These are phyloP conservation scores for Hortaea sp. DNA, from an alignment of 2,329 filamentous ascomycete species.

Conservation along the genomic window DNA sequence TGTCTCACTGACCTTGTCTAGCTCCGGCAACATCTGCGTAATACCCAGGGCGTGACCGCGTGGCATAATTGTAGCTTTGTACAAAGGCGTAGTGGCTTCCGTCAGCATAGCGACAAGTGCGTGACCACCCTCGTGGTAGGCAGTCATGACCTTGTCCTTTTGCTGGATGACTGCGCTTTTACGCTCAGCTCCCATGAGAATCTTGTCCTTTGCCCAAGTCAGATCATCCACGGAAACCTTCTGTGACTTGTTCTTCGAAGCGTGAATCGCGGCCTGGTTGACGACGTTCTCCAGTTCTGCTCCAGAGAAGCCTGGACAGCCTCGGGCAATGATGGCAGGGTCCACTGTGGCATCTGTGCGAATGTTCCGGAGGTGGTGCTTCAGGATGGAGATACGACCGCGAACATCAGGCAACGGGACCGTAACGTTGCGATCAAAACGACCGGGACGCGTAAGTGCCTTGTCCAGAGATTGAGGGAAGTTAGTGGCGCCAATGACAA, in stretches of 20 bases:
- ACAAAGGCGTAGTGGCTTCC: constrained; percentile 64
- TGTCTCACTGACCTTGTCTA: constrained; percentile 85
- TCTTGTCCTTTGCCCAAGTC: constrained; percentile 96
- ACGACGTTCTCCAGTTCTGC: constrained; percentile 94
- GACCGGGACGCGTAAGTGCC: constrained; percentile 83
- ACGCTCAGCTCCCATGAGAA: constrained; percentile 91
- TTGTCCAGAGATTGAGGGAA: constrained; percentile 92
- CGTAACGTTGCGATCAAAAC: constrained; percentile 86
- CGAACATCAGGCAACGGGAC: constrained; percentile 88
- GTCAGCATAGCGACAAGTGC: constrained; percentile 81
- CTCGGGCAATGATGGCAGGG: constrained; percentile 70
- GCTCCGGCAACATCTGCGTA: constrained; percentile 77
- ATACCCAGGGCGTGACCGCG: constrained; percentile 78
- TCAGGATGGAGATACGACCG: constrained; percentile 82
- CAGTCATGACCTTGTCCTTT: constrained; percentile 92
- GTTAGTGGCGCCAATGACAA: constrained; percentile 93
- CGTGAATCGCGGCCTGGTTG: constrained; percentile 89
- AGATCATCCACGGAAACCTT: constrained; percentile 71
- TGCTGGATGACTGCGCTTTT: constrained; percentile 81
- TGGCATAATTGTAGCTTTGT: constrained; percentile 96
- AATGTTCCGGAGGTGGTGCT: constrained; percentile 89
- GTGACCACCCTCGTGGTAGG: constrained; percentile 92
- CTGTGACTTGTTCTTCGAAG: constrained; percentile 73
- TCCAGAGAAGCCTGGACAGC: constrained; percentile 85
- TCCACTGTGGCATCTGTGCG: constrained; percentile 73